Conservation (phyloP, 1,139 yeast genomes). For the Debaryomyces sp. region DNA sequence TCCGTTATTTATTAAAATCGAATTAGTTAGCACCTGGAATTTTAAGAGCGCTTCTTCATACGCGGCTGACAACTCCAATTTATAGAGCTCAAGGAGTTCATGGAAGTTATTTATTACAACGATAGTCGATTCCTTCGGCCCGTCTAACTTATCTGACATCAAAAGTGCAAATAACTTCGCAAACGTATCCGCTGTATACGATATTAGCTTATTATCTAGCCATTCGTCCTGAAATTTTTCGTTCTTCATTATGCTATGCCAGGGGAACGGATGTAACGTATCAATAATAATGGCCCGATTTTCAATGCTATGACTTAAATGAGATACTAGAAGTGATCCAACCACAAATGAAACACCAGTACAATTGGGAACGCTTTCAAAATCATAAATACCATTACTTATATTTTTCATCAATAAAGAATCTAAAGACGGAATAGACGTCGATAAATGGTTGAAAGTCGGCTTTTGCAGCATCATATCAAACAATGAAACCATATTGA, state of each 20-base stretch:
- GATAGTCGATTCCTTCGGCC: slow-evolving; percentile 16
- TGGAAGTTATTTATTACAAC: slow-evolving; percentile 39
- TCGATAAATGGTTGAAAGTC: slow-evolving; percentile 20
- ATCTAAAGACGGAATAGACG: slow-evolving; percentile 33
- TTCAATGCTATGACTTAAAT: slow-evolving; percentile 19
- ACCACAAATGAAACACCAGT: slow-evolving; percentile 25
- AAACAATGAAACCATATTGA: slow-evolving; percentile 19
- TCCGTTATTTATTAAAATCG: slow-evolving; percentile 21
- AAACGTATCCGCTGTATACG: slow-evolving; percentile 31
- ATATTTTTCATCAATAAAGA: slow-evolving; percentile 16
- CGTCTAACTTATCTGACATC: slow-evolving; percentile 13
- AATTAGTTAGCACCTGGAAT: slow-evolving; percentile 33
- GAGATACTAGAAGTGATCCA: slow-evolving; percentile 31
- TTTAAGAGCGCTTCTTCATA: slow-evolving; percentile 41
- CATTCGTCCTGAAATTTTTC: slow-evolving; percentile 22
- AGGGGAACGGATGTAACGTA: slow-evolving; percentile 34
- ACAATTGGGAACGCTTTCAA: slow-evolving; percentile 42
- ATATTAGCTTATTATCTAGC: slow-evolving; percentile 16
- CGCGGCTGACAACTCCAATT: slow-evolving; percentile 33
- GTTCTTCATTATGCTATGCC: slow-evolving; percentile 22
- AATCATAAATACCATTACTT: slow-evolving; percentile 33
- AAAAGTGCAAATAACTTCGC: slow-evolving; percentile 27
- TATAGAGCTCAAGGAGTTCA: slow-evolving; percentile 39
- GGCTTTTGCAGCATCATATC: slow-evolving; percentile 16
- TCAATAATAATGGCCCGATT: slow-evolving; percentile 30